phyloP scores from a whole-genome alignment of 2,329 filamentous ascomycete genomes.

The Mycogone perniciosa region DNA sequence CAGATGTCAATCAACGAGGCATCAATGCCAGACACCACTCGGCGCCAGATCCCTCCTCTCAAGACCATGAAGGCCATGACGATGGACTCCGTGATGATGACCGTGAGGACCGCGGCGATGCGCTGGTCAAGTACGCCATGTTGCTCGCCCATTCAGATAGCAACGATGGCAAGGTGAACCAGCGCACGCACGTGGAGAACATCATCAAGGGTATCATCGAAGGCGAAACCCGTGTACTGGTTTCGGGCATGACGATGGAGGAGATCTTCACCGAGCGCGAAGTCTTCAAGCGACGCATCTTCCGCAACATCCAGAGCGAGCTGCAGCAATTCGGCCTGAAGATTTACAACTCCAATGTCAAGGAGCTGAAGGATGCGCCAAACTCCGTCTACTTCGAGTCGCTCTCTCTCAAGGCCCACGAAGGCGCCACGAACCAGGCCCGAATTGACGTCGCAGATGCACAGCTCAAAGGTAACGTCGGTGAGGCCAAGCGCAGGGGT shows the following conservation, averaged over 20 bases:
- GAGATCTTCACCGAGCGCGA: conserved; percentile 77
- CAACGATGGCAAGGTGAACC: conserved; percentile 27
- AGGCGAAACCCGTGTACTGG: conserved; percentile 76
- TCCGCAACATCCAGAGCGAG: conserved; percentile 70
- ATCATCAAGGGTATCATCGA: conserved; percentile 90
- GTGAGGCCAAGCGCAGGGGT: conserved; percentile 71
- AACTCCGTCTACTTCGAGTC: conserved; percentile 79
- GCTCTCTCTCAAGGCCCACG: conserved; percentile 75
- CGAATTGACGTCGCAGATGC: conserved; percentile 60
- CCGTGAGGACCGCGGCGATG: conserved; percentile 50
- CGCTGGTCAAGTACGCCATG: conserved; percentile 76
- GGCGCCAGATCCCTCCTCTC: conserved; percentile 8
- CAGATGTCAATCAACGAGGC: conserved; percentile 59
- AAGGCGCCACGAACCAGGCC: conserved; percentile 77
- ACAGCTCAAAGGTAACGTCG: conserved; percentile 61
- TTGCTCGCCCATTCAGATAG: conserved; percentile 62
- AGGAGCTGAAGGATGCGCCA: conserved; percentile 78
- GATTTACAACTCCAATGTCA: conserved; percentile 70
- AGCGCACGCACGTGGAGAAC: conserved; percentile 62
- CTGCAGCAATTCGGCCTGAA: conserved; percentile 73
- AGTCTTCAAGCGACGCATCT: conserved; percentile 69
- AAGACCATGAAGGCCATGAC: conserved; percentile 12
- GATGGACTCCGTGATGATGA: conserved; percentile 18
- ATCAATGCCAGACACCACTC: conserved; percentile 27
- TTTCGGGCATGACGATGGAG: conserved; percentile 88